Base-by-base conservation (phyloP, 2,329 filamentous ascomycete species). In the Onygenales sp. region DNA sequence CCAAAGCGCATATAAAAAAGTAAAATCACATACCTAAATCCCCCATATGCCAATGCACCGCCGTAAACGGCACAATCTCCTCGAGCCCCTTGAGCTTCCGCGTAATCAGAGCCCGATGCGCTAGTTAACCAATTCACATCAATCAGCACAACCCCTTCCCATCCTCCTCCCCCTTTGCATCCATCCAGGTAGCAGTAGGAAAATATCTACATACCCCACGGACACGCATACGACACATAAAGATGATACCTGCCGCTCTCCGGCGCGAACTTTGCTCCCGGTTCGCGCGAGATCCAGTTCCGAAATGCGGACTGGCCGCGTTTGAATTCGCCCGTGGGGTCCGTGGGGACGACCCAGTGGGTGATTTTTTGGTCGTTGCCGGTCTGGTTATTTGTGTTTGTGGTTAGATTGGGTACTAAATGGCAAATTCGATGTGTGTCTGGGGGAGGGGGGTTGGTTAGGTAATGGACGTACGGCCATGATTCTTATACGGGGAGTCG, bases 191-290 rank as follows among this genome's bases (percentile, higher is more conserved):
- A 45, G 36, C 21, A 36, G 17, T 48, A 35, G 31, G 43, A 39
- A 36, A 52, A 47, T 45, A 9, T 42, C 3, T 38, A 64, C 71
- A 54, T 64, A 79, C 77, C 85, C 91, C 91, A 96, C 3, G 91
- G 91, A 71, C 91, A 96, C 6, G 91, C 91, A 71, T 95, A 95
- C 64, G 86, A 92, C 60, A 95, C 86, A 67, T 92, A 98, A 62
- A 98, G 82, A 72, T 98, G 93, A 69, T 98, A 98, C 53, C 93
- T 81, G 51, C 81, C 89, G 72, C 88, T 89, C 73, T 97, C 92
- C 0, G 89, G 81, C 5, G 89, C 87, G 62, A 90, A 96, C 68
- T 84, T 73, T 5, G 88, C 85, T 43, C 81, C 84, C 1, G 82
- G 72, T 61, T 88, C 81, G 58, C 78, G 81, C 35, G 86, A 89